Percentiles rank a stretch among this genome's conserved stretches.
These are phyloP conservation scores for Candida sanyaensis DNA, from an alignment of 1,139 yeast genomes.

Conservation along the genomic window DNA sequence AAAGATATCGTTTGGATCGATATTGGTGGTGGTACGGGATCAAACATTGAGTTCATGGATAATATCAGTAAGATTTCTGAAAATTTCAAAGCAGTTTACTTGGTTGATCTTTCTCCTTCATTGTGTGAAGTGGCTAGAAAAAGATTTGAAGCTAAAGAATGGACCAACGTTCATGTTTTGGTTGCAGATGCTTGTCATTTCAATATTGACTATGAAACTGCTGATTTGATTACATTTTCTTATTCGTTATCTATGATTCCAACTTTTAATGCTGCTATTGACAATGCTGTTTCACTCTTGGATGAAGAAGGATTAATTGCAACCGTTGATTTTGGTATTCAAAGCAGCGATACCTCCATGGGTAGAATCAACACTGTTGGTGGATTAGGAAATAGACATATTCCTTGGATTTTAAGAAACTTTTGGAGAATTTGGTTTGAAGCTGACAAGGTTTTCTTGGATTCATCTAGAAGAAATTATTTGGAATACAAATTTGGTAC, in stretches of 20 bases:
- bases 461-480: slow-evolving; percentile 79
- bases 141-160: slow-evolving; percentile 50
- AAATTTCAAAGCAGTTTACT: slow-evolving; percentile 64
- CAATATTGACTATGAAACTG: slow-evolving; percentile 42
- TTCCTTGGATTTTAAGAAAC: slow-evolving; percentile 74
- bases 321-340: slow-evolving; percentile 81
- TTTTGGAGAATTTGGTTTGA: slow-evolving; percentile 91
- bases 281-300: slow-evolving; percentile 58
- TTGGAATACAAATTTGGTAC: slow-evolving; percentile 82
- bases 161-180: slow-evolving; percentile 68
- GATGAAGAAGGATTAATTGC: slow-evolving; percentile 62
- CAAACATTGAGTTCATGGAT: slow-evolving; percentile 78
- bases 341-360: slow-evolving; percentile 59
- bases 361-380: slow-evolving; percentile 79
- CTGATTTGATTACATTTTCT: slow-evolving; percentile 72
- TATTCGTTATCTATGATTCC: slow-evolving; percentile 88
- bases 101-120: slow-evolving; percentile 77
- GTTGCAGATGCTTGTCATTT: slow-evolving; percentile 80
- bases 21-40: slow-evolving; percentile 85
- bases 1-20: slow-evolving; percentile 73
- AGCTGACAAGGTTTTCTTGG: slow-evolving; percentile 77
- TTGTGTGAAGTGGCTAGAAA: slow-evolving; percentile 69
- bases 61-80: slow-evolving; percentile 47
- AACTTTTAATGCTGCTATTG: slow-evolving; percentile 76
- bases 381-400: slow-evolving; percentile 68